Evolutionary conservation across 805 yeast species (phyloP).

Genomic region (Candida verbasci): DNA sequence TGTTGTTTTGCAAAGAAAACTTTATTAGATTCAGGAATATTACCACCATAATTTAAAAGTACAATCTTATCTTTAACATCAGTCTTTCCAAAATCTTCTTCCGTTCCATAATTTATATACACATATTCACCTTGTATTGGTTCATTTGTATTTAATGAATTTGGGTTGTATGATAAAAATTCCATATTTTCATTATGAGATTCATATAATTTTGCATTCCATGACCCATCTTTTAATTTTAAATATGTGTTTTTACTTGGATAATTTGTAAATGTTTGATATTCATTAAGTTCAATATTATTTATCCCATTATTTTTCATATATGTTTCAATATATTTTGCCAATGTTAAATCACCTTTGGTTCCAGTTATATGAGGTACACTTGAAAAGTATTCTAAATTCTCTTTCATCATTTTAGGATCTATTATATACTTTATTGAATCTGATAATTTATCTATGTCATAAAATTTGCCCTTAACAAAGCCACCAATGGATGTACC

Average conservation of each 20-base stretch:
- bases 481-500: conserved; percentile 40
- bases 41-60: conserved; percentile 55
- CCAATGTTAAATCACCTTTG: conserved; percentile 72
- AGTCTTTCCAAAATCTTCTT: conserved; percentile 54
- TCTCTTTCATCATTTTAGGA: conserved; percentile 54
- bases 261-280: conserved; percentile 60
- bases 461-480: conserved; percentile 56
- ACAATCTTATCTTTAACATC: conserved; percentile 48
- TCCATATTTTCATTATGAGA: conserved; percentile 28
- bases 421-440: conserved; percentile 51
- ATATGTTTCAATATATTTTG: conserved; percentile 58
- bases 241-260: conserved; percentile 41
- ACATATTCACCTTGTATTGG: conserved; percentile 49
- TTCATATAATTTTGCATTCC: conserved; percentile 37
- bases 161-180: conserved; percentile 60
- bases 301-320: conserved; percentile 56
- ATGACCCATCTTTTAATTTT: conserved; percentile 28
- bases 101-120: conserved; percentile 56
- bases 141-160: conserved; percentile 51
- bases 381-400: conserved; percentile 66
- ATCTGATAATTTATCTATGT: conserved; percentile 47
- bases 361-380: conserved; percentile 90
- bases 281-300: conserved; percentile 44
- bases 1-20: conserved; percentile 45
- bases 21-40: conserved; percentile 33